These are phyloP conservation scores for Saksenaea oblongispora DNA, from an alignment of 371 early-diverging fungal genomes.

Conservation along the genomic window DNA sequence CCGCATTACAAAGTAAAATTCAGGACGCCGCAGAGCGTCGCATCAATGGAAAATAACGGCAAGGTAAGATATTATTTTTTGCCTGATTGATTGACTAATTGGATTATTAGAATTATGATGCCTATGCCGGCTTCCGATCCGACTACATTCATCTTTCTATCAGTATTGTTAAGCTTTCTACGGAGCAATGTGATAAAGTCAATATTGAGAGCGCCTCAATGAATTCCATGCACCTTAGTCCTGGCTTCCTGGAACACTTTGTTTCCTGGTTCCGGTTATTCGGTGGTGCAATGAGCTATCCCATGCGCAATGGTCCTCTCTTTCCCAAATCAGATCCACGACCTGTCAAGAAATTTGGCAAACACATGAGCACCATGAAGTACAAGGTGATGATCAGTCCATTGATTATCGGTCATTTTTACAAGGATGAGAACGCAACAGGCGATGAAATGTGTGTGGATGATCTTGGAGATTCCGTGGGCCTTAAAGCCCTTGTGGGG, in stretches of 20 bases:
- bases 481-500: conserved; percentile 46
- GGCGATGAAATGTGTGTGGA: conserved; percentile 15
- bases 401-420: conserved; percentile 41
- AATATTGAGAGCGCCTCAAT: conserved; percentile 23
- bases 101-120: conserved; percentile 49
- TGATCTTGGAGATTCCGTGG: conserved; percentile 42
- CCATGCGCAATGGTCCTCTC: conserved; percentile 42
- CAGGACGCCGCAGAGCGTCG: conserved; percentile 45
- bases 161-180: conserved; percentile 40
- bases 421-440: conserved; percentile 34
- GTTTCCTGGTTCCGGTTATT: conserved; percentile 41
- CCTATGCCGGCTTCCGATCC: conserved; percentile 70
- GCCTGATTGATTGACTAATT: conserved; percentile 1
- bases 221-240: conserved; percentile 50
- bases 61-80: conserved; percentile 27
- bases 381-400: conserved; percentile 46
- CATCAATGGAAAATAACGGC: conserved; percentile 19
- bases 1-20: conserved; percentile 58
- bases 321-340: conserved; percentile 34
- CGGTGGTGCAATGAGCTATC: conserved; percentile 46
- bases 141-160: conserved; percentile 61
- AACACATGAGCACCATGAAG: conserved; percentile 48
- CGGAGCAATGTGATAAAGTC: conserved; percentile 16
- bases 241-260: conserved; percentile 46
- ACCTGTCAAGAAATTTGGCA: conserved; percentile 38